These are phyloP conservation scores for Ustilago curta DNA, from an alignment of 1,284 basidiomycete genomes.

Conservation along the genomic window DNA sequence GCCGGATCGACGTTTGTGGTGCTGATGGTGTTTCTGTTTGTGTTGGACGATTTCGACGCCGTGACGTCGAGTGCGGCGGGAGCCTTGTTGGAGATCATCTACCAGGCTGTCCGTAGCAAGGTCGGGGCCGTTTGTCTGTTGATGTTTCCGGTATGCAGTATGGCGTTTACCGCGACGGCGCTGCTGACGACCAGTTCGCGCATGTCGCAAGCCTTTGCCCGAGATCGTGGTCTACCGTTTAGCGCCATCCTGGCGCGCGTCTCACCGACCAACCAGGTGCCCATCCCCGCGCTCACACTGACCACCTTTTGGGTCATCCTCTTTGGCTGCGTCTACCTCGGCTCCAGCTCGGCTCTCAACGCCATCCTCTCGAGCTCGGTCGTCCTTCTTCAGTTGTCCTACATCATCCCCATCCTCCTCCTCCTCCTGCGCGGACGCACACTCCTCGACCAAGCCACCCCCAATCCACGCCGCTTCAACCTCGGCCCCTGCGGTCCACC, in stretches of 20 bases:
- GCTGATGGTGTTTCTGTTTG: conserved; percentile 78
- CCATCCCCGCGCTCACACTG: conserved; percentile 73
- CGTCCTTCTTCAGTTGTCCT: conserved; percentile 71
- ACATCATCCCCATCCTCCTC: conserved; percentile 70
- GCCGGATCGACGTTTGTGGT: conserved; percentile 75
- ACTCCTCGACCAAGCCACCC: conserved; percentile 65
- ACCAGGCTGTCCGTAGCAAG: conserved; percentile 75
- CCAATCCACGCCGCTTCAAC: conserved; percentile 21
- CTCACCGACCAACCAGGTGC: conserved; percentile 69
- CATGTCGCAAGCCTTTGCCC: conserved; percentile 78
- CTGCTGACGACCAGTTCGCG: conserved; percentile 74
- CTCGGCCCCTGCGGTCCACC: conserved; percentile 57
- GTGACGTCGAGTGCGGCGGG: conserved; percentile 74
- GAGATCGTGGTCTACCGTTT: conserved; percentile 78
- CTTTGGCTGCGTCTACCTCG: conserved; percentile 72
- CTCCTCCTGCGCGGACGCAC: conserved; percentile 70
- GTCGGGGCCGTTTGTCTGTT: conserved; percentile 76
- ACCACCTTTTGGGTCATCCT: conserved; percentile 72
- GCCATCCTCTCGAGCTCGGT: conserved; percentile 71
- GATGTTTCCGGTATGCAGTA: conserved; percentile 70
- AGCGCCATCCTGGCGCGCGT: conserved; percentile 73
- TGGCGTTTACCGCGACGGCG: conserved; percentile 67
- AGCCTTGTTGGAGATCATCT: conserved; percentile 77
- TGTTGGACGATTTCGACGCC: conserved; percentile 74
- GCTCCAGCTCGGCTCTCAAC: conserved; percentile 73